Evolutionary conservation across 176 grass and related monocot species (phyloP).

Genomic region (Echinochloa phyllopogon): DNA sequence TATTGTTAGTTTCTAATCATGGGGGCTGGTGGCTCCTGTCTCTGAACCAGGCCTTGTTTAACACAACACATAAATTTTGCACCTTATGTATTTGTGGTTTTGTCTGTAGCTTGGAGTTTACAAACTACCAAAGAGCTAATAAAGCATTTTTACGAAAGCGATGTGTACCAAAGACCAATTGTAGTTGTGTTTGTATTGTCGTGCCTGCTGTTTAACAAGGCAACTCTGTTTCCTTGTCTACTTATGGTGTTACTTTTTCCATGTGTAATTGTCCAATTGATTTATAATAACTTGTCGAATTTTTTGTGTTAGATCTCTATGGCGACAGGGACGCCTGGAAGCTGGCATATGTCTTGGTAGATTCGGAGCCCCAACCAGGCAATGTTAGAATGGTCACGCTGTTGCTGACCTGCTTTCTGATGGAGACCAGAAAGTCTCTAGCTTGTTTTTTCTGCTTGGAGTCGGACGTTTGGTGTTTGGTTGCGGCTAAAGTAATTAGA

Average conservation of each 20-base stretch:
- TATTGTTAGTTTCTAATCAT: slow-evolving; percentile 33
- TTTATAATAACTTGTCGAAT: background rate
- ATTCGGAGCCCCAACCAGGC: slow-evolving; percentile 16
- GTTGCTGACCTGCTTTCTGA: background rate
- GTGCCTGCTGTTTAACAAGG: background rate
- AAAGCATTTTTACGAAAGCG: slow-evolving; percentile 27
- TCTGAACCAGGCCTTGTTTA: background rate
- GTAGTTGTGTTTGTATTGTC: background rate
- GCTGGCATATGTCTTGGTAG: slow-evolving; percentile 29
- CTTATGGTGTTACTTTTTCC: background rate
- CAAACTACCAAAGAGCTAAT: slow-evolving; percentile 38
- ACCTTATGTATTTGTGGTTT: background rate
- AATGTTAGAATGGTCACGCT: too few species aligned
- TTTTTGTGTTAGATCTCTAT: background rate
- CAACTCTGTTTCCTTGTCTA: background rate
- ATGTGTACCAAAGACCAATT: background rate
- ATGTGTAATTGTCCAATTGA: background rate
- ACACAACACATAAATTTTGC: slow-evolving; percentile 41
- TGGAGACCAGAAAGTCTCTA: background rate
- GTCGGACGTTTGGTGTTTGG: background rate
- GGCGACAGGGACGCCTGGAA: slow-evolving; percentile 17
- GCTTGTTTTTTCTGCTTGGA: background rate
- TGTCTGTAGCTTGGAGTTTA: slow-evolving; percentile 33
- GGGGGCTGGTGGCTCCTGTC: background rate
- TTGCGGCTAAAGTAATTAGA: too few species aligned